Percentiles rank a stretch among this genome's conserved stretches.
Conservation (phyloP, 2,329 filamentous ascomycete genomes). For the Aspergillus costaricaensis region DNA sequence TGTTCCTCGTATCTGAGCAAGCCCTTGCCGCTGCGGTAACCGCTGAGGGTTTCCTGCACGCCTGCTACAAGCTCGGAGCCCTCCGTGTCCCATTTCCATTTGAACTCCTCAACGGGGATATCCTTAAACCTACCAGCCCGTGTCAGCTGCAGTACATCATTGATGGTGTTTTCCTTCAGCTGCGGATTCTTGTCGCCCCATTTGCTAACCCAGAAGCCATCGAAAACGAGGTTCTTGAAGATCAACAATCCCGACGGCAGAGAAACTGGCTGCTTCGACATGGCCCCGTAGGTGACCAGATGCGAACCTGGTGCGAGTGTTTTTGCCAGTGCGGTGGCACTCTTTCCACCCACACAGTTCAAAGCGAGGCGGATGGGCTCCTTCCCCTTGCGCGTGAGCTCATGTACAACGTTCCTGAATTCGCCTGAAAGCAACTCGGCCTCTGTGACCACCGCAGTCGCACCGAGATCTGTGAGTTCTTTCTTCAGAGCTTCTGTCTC, state of each 20-base stretch:
- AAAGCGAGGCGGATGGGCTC: slow-evolving; percentile 75
- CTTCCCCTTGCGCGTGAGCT: slow-evolving; percentile 71
- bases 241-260: slow-evolving; percentile 84
- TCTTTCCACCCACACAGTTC: slow-evolving; percentile 92
- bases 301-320: slow-evolving; percentile 68
- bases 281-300: slow-evolving; percentile 92
- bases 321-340: slow-evolving; percentile 76
- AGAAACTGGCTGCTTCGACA: slow-evolving; percentile 82
- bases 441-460: slow-evolving; percentile 64
- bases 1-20: slow-evolving; percentile 74
- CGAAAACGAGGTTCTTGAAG: slow-evolving; percentile 86
- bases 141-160: slow-evolving; percentile 77
- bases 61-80: slow-evolving; percentile 68
- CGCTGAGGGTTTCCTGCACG: slow-evolving; percentile 79
- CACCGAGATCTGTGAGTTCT: slow-evolving; percentile 63
- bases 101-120: slow-evolving; percentile 76
- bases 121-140: slow-evolving; percentile 77
- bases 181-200: slow-evolving; percentile 78
- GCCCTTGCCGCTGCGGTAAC: slow-evolving; percentile 84
- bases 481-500: slow-evolving; percentile 66
- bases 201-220: slow-evolving; percentile 91
- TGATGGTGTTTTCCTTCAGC: slow-evolving; percentile 77
- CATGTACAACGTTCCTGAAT: slow-evolving; percentile 56
- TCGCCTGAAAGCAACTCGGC: slow-evolving; percentile 52
- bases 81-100: slow-evolving; percentile 81